Base-by-base conservation (phyloP, 2,329 filamentous ascomycete genomes). In the Diaporthe nobilis region DNA sequence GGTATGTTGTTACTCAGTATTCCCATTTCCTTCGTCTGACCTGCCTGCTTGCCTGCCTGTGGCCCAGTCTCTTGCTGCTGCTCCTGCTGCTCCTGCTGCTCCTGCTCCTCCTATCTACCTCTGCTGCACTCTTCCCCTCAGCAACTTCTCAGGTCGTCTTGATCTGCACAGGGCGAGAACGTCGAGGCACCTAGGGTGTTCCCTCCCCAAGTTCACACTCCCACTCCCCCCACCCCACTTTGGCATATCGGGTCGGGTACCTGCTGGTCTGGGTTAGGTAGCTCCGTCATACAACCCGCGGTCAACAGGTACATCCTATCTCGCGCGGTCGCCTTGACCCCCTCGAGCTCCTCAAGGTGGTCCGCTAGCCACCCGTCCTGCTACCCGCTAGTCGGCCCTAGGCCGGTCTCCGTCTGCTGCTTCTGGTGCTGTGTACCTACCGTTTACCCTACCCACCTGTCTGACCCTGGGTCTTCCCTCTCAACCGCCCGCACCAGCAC, bases 321-420 rank as follows among this genome's bases (percentile, higher is more conserved):
- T 68, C 63, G 31, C 12, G 12, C 63, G 3, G 42, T 51, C 44
- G 63, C 63, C 63, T 68, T 68, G 63, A 68, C 63, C 63, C 28
- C 63, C 22, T 53, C 17, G 44, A 68, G 63, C 63, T 68, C 63
- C 63, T 53, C 47, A 53, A 12, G 28, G 63, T 53, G 47, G 63
- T 37, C 63, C 63, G 31, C 63, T 51, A 51, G 63, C 47, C 63
- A 68, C 47, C 63, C 63, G 63, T 51, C 63, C 44, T 67, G 63
- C 63, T 67, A 67, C 63, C 44, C 63, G 63, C 63, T 67, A 67
- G 63, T 51, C 44, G 63, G 63, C 44, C 44, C 37, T 39, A 47
- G 63, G 44, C 25, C 63, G 63, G 63, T 68, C 17, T n/a, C 51
- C 51, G 31, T 47, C 68, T 71, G 34, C 68, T 47, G 51, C 34